These are phyloP conservation scores for Articulospora tetracladia DNA, from an alignment of 495 filamentous ascomycete genomes.

Conservation along the genomic window DNA sequence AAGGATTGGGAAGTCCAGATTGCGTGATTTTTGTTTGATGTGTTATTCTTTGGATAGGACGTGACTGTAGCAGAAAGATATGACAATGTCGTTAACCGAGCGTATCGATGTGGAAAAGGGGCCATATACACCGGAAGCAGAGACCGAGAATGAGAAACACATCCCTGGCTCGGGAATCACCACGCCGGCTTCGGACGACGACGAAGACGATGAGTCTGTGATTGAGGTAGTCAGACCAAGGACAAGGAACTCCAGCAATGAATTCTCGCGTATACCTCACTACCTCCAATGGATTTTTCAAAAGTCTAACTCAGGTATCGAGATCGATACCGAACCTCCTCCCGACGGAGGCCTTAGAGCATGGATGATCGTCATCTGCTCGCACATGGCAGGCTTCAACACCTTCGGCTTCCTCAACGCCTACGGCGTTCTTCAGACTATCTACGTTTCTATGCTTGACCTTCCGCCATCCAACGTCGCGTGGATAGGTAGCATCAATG, in stretches of 20 bases:
- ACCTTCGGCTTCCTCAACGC: constrained; percentile 62
- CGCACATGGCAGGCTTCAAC: constrained; percentile 6
- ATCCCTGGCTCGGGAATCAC: not conserved
- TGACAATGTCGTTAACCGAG: not conserved
- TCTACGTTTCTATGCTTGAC: constrained; percentile 50
- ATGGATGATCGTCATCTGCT: constrained; percentile 29
- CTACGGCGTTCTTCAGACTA: constrained; percentile 71
- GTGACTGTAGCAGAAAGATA: not conserved
- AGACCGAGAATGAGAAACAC: not conserved
- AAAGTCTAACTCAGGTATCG: not conserved
- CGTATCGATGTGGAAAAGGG: not conserved
- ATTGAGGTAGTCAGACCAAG: not conserved
- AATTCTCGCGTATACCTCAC: not conserved
- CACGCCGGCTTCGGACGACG: not conserved
- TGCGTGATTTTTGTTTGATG: not conserved
- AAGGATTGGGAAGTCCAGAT: too few species aligned
- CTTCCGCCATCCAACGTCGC: constrained; percentile 45
- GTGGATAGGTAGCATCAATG: constrained; percentile 61
- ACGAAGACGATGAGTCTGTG: not conserved
- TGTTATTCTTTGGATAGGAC: not conserved
- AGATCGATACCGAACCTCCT: constrained; percentile 35
- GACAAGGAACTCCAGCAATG: not conserved
- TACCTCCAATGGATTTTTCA: not conserved
- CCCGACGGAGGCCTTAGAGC: constrained; percentile 47
- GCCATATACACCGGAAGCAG: not conserved